Percentiles rank a stretch among this genome's conserved stretches.
phyloP scores from a whole-genome alignment of 2,329 filamentous ascomycete species.

The Atkinsonella texensis region DNA sequence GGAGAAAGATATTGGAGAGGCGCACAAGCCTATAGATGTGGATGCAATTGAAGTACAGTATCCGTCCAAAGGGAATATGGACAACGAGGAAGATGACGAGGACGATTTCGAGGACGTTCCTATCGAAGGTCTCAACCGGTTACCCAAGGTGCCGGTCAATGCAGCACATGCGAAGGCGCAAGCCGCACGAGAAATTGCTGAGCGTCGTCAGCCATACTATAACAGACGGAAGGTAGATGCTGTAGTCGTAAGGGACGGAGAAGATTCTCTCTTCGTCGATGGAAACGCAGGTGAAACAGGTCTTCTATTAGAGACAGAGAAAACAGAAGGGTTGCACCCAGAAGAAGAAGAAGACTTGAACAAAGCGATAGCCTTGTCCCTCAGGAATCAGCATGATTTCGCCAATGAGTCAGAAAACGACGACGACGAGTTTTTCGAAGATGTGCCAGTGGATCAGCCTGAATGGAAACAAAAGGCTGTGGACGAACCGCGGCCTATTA shows the following conservation, averaged over 20 bases:
- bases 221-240: conserved; percentile 8
- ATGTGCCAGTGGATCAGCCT: conserved; percentile 32
- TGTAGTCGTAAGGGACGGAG: conserved; percentile 27
- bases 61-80: conserved; percentile 45
- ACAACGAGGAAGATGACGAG: conserved; percentile 58
- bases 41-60: conserved; percentile 53
- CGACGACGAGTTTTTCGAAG: conserved; percentile 35
- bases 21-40: conserved; percentile 84
- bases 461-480: conserved; percentile 46
- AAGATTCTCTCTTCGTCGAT: conserved; percentile 38
- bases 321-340: conserved; percentile 24
- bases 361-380: conserved; percentile 72
- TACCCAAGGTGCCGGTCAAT: conserved; percentile 46
- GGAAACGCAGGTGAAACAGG: conserved; percentile 16
- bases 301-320: conserved; percentile 16
- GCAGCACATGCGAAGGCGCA: conserved; percentile 13
- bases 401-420: conserved; percentile 26
- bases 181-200: conserved; percentile 14
- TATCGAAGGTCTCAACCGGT: conserved; percentile 74
- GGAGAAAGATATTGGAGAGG: conserved; percentile 65
- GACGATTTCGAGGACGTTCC: conserved; percentile 88
- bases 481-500: conserved; percentile 36
- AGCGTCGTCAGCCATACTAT: conserved; percentile 18
- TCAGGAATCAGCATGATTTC: conserved; percentile 49
- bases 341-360: conserved; percentile 53